phyloP scores from a whole-genome alignment of 2,329 filamentous ascomycete species.

The Penicillium crustosum region DNA sequence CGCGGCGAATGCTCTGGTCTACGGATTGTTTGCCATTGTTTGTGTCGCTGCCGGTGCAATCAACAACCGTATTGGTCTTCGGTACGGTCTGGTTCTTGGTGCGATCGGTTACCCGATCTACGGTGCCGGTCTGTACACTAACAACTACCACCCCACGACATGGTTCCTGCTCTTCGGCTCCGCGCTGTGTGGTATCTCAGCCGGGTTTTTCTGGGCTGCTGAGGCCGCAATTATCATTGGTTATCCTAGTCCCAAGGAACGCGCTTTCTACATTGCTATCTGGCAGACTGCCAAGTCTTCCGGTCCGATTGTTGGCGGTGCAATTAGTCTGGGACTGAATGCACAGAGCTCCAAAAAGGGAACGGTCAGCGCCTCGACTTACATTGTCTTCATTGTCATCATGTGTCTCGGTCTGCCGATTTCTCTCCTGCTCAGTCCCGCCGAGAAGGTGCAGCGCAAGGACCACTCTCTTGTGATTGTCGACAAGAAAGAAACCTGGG shows the following conservation, averaged over 20 bases:
- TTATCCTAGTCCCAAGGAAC: conserved; percentile 34
- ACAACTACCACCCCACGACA: conserved; percentile 51
- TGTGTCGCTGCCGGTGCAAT: conserved; percentile 51
- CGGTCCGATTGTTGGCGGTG: conserved; percentile 25
- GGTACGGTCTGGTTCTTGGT: conserved; percentile 42
- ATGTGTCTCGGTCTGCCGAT: conserved; percentile 27
- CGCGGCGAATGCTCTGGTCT: conserved; percentile 52
- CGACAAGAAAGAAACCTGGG: conserved; percentile 23
- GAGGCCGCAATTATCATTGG: conserved; percentile 52
- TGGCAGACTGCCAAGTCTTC: conserved; percentile 29
- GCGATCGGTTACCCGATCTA: conserved; percentile 52
- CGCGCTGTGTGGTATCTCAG: conserved; percentile 48
- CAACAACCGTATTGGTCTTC: conserved; percentile 50
- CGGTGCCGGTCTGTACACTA: conserved; percentile 49
- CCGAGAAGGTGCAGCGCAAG: conserved; percentile 28
- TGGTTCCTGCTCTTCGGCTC: conserved; percentile 53
- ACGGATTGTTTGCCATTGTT: conserved; percentile 48
- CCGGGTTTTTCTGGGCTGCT: conserved; percentile 51
- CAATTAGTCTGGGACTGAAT: conserved; percentile 26
- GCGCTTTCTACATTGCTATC: conserved; percentile 27
- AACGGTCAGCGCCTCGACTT: conserved; percentile 22
- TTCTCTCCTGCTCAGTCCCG: conserved; percentile 22
- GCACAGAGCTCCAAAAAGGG: conserved; percentile 17
- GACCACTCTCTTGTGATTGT: conserved; percentile 24
- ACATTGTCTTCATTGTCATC: conserved; percentile 27